These are phyloP conservation scores for Nadsonia commutata DNA, from an alignment of 1,139 yeast genomes.

Conservation along the genomic window DNA sequence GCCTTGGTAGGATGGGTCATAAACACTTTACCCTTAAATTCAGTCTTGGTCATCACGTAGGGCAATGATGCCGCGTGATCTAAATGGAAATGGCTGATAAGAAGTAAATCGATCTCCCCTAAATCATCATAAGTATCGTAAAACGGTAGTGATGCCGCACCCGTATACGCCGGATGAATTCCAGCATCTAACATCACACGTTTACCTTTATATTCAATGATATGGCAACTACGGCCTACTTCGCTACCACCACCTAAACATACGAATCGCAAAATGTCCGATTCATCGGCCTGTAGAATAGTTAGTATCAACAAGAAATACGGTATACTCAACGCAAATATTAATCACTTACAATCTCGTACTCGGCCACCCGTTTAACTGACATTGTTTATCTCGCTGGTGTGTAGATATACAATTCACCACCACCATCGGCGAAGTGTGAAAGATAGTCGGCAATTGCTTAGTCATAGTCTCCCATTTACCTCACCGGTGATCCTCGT, in stretches of 20 bases:
- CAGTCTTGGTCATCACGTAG: constrained; percentile 94
- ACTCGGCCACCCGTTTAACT: not conserved
- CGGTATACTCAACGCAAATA: not conserved
- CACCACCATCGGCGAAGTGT: no score
- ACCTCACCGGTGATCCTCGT: no score
- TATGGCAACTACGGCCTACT: constrained; percentile 93
- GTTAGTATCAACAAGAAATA: not conserved
- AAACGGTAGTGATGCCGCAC: constrained; percentile 82
- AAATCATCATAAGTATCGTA: constrained; percentile 80
- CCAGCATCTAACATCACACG: constrained; percentile 98
- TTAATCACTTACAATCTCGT: not conserved
- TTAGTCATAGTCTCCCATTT: not conserved
- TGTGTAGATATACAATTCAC: no score
- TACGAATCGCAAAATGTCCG: constrained; percentile 45
- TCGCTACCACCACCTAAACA: constrained; percentile 99
- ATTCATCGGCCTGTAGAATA: constrained; percentile 9
- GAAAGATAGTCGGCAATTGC: not conserved
- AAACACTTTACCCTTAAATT: constrained; percentile 84
- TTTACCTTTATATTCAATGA: constrained; percentile 81
- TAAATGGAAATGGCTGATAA: constrained; percentile 88
- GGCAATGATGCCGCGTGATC: constrained; percentile 98
- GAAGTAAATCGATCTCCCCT: constrained; percentile 67
- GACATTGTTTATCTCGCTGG: not conserved
- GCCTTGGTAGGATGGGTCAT: constrained; percentile 99
- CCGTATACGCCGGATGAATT: constrained; percentile 88